phyloP scores from a whole-genome alignment of 2,329 filamentous ascomycete genomes.

The Xylaria sp. region DNA sequence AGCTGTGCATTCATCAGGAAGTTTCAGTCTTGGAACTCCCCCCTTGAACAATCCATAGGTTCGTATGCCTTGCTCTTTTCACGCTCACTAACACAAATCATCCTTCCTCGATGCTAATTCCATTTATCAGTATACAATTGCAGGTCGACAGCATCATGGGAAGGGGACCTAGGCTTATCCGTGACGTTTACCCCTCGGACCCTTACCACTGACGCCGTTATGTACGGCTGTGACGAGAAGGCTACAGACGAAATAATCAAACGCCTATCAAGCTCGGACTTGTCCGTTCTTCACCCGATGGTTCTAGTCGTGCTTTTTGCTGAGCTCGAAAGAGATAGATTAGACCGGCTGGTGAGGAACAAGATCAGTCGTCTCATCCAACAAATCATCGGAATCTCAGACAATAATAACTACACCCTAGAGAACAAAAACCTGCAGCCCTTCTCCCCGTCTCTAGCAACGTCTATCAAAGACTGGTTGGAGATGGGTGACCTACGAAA shows the following conservation, averaged over 20 bases:
- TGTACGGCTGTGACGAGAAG: slow-evolving; percentile 40
- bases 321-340: slow-evolving; percentile 41
- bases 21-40: slow-evolving; percentile 14
- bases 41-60: slow-evolving; percentile 23
- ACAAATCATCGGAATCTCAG: slow-evolving; percentile 35
- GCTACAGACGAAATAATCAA: slow-evolving; percentile 30
- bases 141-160: slow-evolving; percentile 24
- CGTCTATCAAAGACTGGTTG: slow-evolving; percentile 25
- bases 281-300: slow-evolving; percentile 38
- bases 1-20: slow-evolving; percentile 29
- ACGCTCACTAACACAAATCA: not conserved
- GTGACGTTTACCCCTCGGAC: slow-evolving; percentile 39
- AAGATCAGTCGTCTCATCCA: slow-evolving; percentile 34
- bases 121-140: slow-evolving; percentile 31
- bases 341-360: slow-evolving; percentile 22
- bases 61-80: not conserved
- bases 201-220: slow-evolving; percentile 34
- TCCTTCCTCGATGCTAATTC: not conserved
- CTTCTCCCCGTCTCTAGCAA: slow-evolving; percentile 9
- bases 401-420: slow-evolving; percentile 6
- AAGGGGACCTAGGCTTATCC: slow-evolving; percentile 39
- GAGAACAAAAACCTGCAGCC: not conserved
- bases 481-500: slow-evolving; percentile 26
- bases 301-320: slow-evolving; percentile 39
- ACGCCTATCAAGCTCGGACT: slow-evolving; percentile 30